Evolutionary conservation across 2,329 filamentous ascomycete genomes (phyloP), one percentile per base, ranked within the genome.

Genomic region (Fusarium incarnatum): DNA sequence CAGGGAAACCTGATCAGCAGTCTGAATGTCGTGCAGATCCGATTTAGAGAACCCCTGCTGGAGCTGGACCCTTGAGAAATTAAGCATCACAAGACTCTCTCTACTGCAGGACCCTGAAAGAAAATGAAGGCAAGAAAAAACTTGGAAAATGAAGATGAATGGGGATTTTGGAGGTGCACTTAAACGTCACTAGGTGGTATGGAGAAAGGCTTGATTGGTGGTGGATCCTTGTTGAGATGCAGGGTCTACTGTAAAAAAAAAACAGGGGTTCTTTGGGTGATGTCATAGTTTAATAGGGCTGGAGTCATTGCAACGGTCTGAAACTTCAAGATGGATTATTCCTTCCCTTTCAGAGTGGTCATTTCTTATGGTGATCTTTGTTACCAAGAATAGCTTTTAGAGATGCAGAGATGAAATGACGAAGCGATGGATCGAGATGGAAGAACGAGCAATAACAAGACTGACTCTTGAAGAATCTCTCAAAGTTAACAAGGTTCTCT

Each of bases 131-230:
- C 23, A 32, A 60, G 8, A 20, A 68, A 68, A 70, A 71, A 71
- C 68, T 60, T 70, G 68, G 64, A 71, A 70, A 56, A 50, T 44
- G 32, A 44, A 32, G 25, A 54, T 41, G 30, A 49, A 57, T 68
- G 57, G 62, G 62, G 42, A 49, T 22, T 68, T 54, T 45, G 40
- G 41, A 28, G 59, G 52, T 52, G 50, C 23, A 68, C 34, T 60
- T 46, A 44, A 64, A 73, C 71, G 72, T 71, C 71, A 75, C 71
- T 59, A 55, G 55, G 49, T 67, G 60, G 58, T 45, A 53, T 23
- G 52, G 22, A 13, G 8, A 41, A 34, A 40, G 23, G 11, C 23
- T 28, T 56, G 20, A 74, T 76, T 75, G 73, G 73, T 18, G 20
- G 32, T 20, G 23, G 50, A 50, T n/a, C 20, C 34, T 42, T 47